Evolutionary conservation across 345 rosid genomes (phyloP).

Genomic region (Garcia nutans): DNA sequence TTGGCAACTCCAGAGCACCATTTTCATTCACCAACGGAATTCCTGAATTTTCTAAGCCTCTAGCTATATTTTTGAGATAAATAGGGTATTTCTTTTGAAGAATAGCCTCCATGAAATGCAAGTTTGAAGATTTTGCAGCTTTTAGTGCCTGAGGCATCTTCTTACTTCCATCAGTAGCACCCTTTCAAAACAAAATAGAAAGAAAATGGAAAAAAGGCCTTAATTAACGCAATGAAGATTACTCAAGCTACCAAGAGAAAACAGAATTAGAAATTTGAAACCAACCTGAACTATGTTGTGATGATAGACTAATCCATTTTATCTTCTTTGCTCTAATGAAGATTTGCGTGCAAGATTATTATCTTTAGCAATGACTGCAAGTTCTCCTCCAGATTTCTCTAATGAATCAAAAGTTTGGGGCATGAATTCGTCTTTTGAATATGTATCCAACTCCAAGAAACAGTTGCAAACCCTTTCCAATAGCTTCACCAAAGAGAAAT

Average conservation of each 20-base stretch:
- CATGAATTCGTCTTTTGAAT: background rate
- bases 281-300: no score
- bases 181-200: background rate
- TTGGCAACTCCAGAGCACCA: slow-evolving; percentile 11
- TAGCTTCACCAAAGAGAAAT: no score
- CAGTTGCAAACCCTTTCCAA: no score
- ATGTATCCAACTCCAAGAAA: background rate
- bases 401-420: no score
- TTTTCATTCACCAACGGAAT: slow-evolving; percentile 17
- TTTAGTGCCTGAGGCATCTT: background rate
- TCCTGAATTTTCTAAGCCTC: slow-evolving; percentile 29
- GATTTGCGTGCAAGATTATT: background rate
- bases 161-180: background rate
- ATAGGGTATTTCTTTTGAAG: slow-evolving; percentile 15
- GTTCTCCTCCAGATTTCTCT: no score
- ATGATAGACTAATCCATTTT: background rate
- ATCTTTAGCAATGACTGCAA: background rate
- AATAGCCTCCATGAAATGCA: background rate
- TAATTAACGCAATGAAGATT: background rate
- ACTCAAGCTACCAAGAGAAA: background rate
- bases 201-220: background rate
- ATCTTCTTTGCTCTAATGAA: background rate
- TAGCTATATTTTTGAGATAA: slow-evolving; percentile 30
- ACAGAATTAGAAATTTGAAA: no score
- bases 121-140: background rate